These are phyloP conservation scores for Leccinum pallidistipes DNA, from an alignment of 1,284 basidiomycete species.

Conservation along the genomic window DNA sequence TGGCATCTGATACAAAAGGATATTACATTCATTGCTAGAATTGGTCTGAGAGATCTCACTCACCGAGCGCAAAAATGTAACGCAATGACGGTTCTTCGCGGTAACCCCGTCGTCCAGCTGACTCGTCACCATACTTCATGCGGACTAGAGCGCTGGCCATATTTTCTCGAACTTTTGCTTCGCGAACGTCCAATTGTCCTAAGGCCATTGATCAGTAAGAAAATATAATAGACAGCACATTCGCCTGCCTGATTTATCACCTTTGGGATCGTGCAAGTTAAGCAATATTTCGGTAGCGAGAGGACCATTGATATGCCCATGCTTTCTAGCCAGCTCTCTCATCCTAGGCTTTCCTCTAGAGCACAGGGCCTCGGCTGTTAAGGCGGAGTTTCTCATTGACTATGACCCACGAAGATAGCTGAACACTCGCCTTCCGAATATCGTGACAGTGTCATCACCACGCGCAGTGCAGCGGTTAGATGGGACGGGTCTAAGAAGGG, in stretches of 20 bases:
- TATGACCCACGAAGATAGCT: not conserved
- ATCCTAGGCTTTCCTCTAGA: constrained; percentile 6
- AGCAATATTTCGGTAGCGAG: constrained; percentile 24
- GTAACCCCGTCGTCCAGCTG: not conserved
- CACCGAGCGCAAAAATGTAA: constrained; percentile 23
- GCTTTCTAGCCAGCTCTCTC: constrained; percentile 15
- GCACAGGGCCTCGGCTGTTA: constrained; percentile 8
- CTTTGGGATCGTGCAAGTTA: constrained; percentile 8
- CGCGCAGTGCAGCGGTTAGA: constrained; percentile 18
- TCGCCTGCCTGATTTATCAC: not conserved
- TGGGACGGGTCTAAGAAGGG: constrained; percentile 7
- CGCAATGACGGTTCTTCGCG: constrained; percentile 6
- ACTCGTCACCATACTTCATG: not conserved
- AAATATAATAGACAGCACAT: not conserved
- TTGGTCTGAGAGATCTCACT: not conserved
- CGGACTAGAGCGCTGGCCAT: constrained; percentile 14
- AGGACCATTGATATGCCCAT: constrained; percentile 10
- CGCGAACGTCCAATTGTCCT: constrained; percentile 11
- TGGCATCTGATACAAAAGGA: too few species aligned
- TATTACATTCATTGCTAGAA: constrained; percentile 1
- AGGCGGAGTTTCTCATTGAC: not conserved
- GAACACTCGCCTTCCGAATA: constrained; percentile 13
- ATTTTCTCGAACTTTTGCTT: constrained; percentile 17
- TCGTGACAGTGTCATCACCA: constrained; percentile 20
- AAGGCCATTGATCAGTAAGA: not conserved